A percentile compares a stretch with the other conserved stretches of the same genome.
These are phyloP conservation scores for Pseudocercospora fuligena DNA, from an alignment of 2,329 filamentous ascomycete genomes.

Conservation along the genomic window DNA sequence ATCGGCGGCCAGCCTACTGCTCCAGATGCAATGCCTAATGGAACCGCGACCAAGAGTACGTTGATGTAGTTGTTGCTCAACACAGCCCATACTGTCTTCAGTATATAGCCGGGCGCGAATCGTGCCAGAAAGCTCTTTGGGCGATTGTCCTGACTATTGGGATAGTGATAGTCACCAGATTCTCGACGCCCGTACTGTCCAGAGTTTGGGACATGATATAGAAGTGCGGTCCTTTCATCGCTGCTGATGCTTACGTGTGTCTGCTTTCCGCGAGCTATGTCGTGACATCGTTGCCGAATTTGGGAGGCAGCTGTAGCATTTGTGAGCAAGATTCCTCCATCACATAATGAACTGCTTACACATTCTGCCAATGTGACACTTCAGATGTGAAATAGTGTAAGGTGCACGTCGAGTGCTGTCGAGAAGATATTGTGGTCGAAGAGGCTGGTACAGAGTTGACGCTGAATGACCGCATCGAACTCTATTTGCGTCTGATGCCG, in stretches of 20 bases:
- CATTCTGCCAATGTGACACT: not conserved
- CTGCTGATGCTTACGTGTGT: slow-evolving; percentile 15
- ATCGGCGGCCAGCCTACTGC: slow-evolving; percentile 65
- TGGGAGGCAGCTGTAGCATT: slow-evolving; percentile 15
- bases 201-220: slow-evolving; percentile 17
- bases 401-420: not conserved
- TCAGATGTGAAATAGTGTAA: not conserved
- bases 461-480: slow-evolving; percentile 7
- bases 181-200: slow-evolving; percentile 11
- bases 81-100: slow-evolving; percentile 20
- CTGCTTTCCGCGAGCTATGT: slow-evolving; percentile 13
- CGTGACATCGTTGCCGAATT: slow-evolving; percentile 22
- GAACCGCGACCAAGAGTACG: slow-evolving; percentile 73
- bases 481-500: not conserved
- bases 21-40: slow-evolving; percentile 72
- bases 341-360: not conserved
- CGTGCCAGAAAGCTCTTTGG: slow-evolving; percentile 7
- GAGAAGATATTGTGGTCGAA: not conserved
- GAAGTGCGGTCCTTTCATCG: slow-evolving; percentile 15
- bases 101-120: slow-evolving; percentile 12
- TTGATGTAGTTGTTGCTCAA: slow-evolving; percentile 64
- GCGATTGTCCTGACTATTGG: not conserved
- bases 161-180: not conserved
- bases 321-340: not conserved
- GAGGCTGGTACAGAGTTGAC: not conserved